A percentile compares a stretch with the other conserved stretches of the same genome.
Evolutionary conservation across 2,329 filamentous ascomycete genomes (phyloP).

Genomic region (Curvularia hawaiiensis): DNA sequence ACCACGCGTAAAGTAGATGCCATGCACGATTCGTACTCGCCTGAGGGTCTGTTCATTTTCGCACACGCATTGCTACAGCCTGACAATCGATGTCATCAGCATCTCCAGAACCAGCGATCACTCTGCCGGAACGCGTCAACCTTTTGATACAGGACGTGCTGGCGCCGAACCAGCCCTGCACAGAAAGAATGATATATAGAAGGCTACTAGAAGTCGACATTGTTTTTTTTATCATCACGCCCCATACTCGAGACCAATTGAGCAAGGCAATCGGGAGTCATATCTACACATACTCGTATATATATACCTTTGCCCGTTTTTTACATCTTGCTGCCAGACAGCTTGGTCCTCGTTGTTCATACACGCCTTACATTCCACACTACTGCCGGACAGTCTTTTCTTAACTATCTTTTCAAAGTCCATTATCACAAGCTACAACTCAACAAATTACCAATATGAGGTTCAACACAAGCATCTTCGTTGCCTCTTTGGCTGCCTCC

Average conservation of each 20-base stretch:
- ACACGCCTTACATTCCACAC: constrained; percentile 11
- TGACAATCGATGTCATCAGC: background rate
- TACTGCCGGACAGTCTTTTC: constrained; percentile 38
- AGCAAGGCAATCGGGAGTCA: constrained; percentile 11
- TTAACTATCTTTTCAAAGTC: background rate
- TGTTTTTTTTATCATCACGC: background rate
- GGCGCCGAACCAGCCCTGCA: constrained; percentile 6
- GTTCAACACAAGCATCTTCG: constrained; percentile 33
- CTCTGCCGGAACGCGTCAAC: constrained; percentile 12
- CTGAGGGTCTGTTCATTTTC: constrained; percentile 22
- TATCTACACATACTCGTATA: constrained; percentile 15
- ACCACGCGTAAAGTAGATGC: constrained; percentile 22
- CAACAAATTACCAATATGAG: constrained; percentile 29
- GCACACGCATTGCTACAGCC: constrained; percentile 20
- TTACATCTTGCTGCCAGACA: constrained; percentile 35
- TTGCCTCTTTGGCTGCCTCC: constrained; percentile 34
- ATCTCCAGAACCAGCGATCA: constrained; percentile 3
- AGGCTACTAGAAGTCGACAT: constrained; percentile 1
- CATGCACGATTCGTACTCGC: constrained; percentile 24
- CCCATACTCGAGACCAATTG: constrained; percentile 16
- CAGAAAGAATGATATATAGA: constrained; percentile 14
- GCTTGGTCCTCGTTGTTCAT: constrained; percentile 17
- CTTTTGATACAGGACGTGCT: constrained; percentile 13
- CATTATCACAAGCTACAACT: background rate
- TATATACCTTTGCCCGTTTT: constrained; percentile 3